A percentile compares a stretch with the other conserved stretches of the same genome.
These are phyloP conservation scores for Claviceps arundinis DNA, from an alignment of 2,329 filamentous ascomycete species.

Conservation along the genomic window DNA sequence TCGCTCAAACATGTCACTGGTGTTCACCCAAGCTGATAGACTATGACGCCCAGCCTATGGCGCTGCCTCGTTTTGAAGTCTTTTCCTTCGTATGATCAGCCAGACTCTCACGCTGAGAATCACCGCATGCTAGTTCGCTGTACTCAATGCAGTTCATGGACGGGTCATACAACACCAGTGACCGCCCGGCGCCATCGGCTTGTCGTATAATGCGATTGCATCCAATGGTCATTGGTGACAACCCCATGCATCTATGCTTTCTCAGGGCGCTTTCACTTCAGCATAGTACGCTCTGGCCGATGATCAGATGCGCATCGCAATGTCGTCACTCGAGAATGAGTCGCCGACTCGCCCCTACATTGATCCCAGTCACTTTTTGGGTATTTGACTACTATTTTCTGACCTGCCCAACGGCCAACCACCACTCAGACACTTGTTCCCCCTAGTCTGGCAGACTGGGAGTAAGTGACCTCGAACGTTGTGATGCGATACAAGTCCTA, in stretches of 20 bases:
- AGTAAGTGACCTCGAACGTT: too few relatives aligned
- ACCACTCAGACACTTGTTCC: neutral
- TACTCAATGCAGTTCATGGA: neutral
- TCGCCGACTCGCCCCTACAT: neutral
- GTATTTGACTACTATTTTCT: too few relatives aligned
- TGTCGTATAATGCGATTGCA: neutral
- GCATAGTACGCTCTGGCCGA: neutral
- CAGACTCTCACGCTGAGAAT: neutral
- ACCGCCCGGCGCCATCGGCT: neutral
- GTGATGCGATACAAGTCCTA: too few relatives aligned
- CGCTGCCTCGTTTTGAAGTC: neutral
- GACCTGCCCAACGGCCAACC: neutral
- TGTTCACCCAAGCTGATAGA: neutral
- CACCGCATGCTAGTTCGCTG: neutral
- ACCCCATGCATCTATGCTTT: neutral
- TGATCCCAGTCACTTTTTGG: neutral
- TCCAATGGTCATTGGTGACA: neutral
- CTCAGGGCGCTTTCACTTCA: neutral
- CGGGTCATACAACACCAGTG: neutral
- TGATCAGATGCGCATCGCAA: neutral
- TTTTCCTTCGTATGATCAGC: neutral
- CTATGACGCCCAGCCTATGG: neutral
- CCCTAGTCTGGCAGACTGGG: too few relatives aligned
- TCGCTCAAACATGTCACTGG: neutral
- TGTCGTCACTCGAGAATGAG: neutral